Evolutionary conservation across 768 basidiomycete species (phyloP).

Genomic region (Pulveroboletus sp.): DNA sequence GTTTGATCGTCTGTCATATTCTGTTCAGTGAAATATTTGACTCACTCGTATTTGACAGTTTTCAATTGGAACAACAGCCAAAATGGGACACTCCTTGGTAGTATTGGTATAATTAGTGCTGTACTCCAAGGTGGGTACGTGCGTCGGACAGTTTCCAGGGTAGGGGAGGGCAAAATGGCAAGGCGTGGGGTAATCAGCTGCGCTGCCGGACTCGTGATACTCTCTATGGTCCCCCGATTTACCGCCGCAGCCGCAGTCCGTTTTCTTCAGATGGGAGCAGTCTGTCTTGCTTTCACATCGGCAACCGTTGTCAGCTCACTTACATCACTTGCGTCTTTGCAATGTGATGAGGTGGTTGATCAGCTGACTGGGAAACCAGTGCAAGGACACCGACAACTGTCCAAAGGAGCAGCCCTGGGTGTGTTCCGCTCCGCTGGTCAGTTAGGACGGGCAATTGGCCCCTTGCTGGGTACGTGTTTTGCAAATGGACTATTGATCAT

Average conservation of each 20-base stretch:
- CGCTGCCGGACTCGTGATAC: slow-evolving; percentile 62
- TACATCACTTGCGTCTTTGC: slow-evolving; percentile 86
- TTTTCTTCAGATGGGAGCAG: slow-evolving; percentile 66
- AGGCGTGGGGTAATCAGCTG: slow-evolving; percentile 76
- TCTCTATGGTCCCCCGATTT: slow-evolving; percentile 68
- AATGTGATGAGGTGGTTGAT: slow-evolving; percentile 77
- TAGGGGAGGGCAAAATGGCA: slow-evolving; percentile 83
- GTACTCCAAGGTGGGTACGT: slow-evolving; percentile 94
- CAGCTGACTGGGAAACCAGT: slow-evolving; percentile 53
- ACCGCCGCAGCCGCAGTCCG: slow-evolving; percentile 45
- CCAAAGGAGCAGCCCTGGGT: slow-evolving; percentile 83
- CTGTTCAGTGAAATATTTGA: background rate
- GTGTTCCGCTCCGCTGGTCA: slow-evolving; percentile 91
- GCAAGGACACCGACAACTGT: slow-evolving; percentile 62
- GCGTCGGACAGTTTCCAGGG: slow-evolving; percentile 69
- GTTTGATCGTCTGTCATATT: slow-evolving; percentile 65
- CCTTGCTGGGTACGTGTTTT: slow-evolving; percentile 67
- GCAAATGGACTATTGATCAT: background rate
- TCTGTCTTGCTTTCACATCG: slow-evolving; percentile 89
- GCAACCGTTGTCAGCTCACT: slow-evolving; percentile 94
- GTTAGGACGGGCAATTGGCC: slow-evolving; percentile 89
- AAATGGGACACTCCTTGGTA: slow-evolving; percentile 80
- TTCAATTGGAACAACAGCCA: slow-evolving; percentile 88
- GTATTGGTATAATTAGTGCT: slow-evolving; percentile 89
- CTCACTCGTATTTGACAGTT: slow-evolving; percentile 42